Percentiles rank a stretch among this genome's conserved stretches.
These are phyloP conservation scores for Aleurites moluccanus DNA, from an alignment of 441 rosid species.

Conservation along the genomic window DNA sequence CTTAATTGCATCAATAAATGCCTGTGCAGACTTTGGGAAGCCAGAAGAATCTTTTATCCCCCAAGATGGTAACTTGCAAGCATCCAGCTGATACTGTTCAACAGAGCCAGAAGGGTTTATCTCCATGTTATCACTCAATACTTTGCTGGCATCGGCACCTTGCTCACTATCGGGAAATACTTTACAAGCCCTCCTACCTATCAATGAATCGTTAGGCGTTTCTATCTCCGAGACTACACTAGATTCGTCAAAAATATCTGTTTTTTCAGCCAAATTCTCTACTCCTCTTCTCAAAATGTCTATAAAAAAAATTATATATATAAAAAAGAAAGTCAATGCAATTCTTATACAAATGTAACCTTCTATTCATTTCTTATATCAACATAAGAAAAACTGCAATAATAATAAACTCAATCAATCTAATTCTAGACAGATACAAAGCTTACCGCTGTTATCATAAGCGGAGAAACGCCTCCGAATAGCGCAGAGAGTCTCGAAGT, in stretches of 20 bases:
- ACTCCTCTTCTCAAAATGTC: neutral
- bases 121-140: constrained; percentile 33
- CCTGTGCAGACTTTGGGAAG: constrained; percentile 68
- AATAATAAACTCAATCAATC: neutral
- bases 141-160: constrained; percentile 20
- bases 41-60: constrained; percentile 34
- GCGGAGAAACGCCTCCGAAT: constrained; percentile 66
- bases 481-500: constrained; percentile 62
- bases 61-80: constrained; percentile 24
- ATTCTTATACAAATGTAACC: neutral
- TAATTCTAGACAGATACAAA: neutral
- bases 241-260: neutral
- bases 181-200: constrained; percentile 38
- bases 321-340: neutral
- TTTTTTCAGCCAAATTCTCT: neutral
- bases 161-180: constrained; percentile 41
- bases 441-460: constrained; percentile 42
- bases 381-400: neutral
- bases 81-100: constrained; percentile 30
- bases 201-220: constrained; percentile 33
- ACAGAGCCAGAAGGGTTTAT: constrained; percentile 21
- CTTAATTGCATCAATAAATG: constrained; percentile 68
- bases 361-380: neutral
- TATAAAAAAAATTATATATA: neutral
- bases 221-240: constrained; percentile 21